Conservation (phyloP, 2,329 filamentous ascomycete genomes). For the Penicillium sclerotigenum region DNA sequence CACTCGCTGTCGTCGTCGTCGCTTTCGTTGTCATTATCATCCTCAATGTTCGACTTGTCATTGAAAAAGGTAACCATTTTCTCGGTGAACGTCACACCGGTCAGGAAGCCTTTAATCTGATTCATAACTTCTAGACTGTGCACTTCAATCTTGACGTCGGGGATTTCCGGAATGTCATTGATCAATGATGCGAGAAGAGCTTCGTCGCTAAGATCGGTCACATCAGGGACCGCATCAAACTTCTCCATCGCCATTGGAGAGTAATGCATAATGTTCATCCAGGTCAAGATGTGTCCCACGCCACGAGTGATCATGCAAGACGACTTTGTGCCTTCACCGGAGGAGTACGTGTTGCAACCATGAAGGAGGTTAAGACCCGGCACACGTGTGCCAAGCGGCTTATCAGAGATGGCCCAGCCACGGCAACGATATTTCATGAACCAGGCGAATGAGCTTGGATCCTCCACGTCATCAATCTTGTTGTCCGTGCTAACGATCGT, state of each 20-base stretch:
- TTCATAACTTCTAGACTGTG: neutral
- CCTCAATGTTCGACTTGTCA: neutral
- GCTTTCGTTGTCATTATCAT: neutral
- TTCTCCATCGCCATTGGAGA: neutral
- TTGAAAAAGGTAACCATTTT: neutral
- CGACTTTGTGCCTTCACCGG: conserved; percentile 56
- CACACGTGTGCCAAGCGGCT: conserved; percentile 54
- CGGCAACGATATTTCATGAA: conserved; percentile 55
- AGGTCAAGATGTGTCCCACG: conserved; percentile 52
- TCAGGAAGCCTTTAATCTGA: neutral
- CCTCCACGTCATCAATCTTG: conserved; percentile 6
- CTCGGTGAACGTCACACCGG: neutral
- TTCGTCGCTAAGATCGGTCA: neutral
- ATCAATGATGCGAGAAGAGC: neutral
- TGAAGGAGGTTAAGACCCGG: conserved; percentile 53
- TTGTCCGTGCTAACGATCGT: conserved; percentile 32
- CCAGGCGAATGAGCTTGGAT: conserved; percentile 22
- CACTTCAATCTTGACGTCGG: neutral
- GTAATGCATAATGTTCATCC: conserved; percentile 57
- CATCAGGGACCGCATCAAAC: neutral
- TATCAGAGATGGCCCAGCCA: conserved; percentile 56
- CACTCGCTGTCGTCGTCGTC: neutral
- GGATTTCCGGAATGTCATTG: neutral
- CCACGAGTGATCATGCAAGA: conserved; percentile 62
- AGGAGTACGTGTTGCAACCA: conserved; percentile 68